phyloP scores from a whole-genome alignment of 352 stramenopile genomes.

The Phytophthora melonis region DNA sequence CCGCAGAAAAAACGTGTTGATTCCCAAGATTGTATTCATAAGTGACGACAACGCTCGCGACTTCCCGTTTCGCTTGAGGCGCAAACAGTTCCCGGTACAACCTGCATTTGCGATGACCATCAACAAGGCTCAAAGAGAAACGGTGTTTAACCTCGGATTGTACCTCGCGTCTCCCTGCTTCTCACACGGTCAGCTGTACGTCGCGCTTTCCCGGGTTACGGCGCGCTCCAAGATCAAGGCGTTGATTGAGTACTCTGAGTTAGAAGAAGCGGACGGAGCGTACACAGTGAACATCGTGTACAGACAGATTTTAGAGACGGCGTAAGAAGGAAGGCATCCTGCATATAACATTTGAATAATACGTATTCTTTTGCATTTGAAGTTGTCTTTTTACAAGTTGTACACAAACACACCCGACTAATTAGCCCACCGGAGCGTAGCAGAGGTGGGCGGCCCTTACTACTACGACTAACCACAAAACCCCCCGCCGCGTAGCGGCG shows the following conservation, averaged over 20 bases:
- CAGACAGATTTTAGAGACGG: conserved; percentile 6
- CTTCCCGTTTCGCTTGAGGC: conserved; percentile 33
- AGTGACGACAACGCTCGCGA: conserved; percentile 11
- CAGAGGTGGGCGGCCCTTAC: too few species aligned
- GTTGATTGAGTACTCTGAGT: conserved; percentile 17
- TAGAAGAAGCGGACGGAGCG: conserved; percentile 16
- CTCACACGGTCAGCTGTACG: conserved; percentile 32
- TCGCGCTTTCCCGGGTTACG: conserved; percentile 3
- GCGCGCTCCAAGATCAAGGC: conserved; percentile 26
- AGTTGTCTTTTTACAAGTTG: too few species aligned
- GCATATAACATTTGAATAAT: too few species aligned
- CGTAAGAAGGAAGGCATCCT: background rate
- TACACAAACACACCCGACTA: too few species aligned
- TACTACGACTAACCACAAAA: too few species aligned
- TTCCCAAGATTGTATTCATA: conserved; percentile 34
- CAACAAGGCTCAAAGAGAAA: conserved; percentile 50
- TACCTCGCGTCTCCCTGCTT: conserved; percentile 37
- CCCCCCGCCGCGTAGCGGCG: too few species aligned
- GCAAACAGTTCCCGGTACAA: conserved; percentile 38
- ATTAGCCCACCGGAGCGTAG: too few species aligned
- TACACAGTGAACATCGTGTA: conserved; percentile 29
- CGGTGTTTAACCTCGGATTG: conserved; percentile 39
- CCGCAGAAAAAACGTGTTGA: conserved; percentile 22
- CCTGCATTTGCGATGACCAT: conserved; percentile 47
- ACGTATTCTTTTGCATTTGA: too few species aligned